Percentiles rank a stretch among this genome's conserved stretches.
Conservation (phyloP, 257 asterid species). For the Capsicum chinense region DNA sequence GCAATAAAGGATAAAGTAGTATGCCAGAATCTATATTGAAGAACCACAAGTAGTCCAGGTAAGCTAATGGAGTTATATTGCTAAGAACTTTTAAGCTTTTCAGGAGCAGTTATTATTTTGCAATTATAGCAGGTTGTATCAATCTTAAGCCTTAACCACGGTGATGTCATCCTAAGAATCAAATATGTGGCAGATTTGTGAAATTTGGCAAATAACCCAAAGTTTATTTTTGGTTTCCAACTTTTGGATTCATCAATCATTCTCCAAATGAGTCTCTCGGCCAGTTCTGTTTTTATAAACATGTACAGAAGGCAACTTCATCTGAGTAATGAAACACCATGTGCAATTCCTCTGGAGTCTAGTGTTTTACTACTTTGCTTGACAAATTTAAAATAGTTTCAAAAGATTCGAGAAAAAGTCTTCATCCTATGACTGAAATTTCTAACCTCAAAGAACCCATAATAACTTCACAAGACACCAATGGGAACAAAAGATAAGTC, state of each 20-base stretch:
- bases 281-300: not conserved
- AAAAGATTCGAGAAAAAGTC: not conserved
- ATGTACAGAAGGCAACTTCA: slow-evolving; percentile 3
- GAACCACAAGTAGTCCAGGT: slow-evolving; percentile 1
- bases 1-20: slow-evolving; percentile 8
- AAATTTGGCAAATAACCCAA: not conserved
- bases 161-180: not conserved
- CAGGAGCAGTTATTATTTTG: not conserved
- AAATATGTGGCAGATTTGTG: too few relatives aligned
- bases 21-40: not conserved
- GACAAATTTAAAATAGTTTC: not conserved
- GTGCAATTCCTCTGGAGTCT: not conserved
- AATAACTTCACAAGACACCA: slow-evolving; percentile 2
- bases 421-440: not conserved
- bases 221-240: not conserved
- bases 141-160: not conserved
- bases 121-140: not conserved
- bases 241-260: not conserved
- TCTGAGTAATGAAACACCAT: not conserved
- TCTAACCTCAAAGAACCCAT: slow-evolving; percentile 12
- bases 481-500: not conserved
- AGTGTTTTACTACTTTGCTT: not conserved
- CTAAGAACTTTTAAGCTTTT: slow-evolving; percentile 4
- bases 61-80: slow-evolving; percentile 8
- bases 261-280: not conserved